Base-by-base conservation (phyloP, 768 basidiomycete genomes). In the Leccinum variicolor region DNA sequence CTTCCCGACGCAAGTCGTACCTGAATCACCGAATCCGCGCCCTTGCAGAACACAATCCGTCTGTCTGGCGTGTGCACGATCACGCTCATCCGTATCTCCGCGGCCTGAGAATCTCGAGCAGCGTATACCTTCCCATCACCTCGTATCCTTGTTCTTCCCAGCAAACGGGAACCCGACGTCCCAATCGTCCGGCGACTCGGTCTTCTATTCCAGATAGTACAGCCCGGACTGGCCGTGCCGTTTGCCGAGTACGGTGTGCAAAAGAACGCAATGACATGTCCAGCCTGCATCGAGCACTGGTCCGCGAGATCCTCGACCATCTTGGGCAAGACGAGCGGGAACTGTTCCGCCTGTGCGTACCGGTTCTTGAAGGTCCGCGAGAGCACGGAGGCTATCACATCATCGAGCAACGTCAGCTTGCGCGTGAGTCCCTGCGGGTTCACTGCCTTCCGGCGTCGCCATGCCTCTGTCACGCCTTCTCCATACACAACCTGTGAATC, bases 1-100 rank as follows among this genome's bases (percentile, higher is more conserved):
- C 92, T 91, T 62, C 90, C 83, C 49, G 77, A 73, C n/a, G 84
- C 80, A 4, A 98, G 80, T 11, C 95, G 85, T 87, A 25, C 86
- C 67, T 94, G 96, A 64, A 98, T 89, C 66, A 98, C 94, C 63
- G 86, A 90, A 73, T 98, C 96, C 13, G 96, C 96, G n/a, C 96
- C 96, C 74, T 98, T 98, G 82, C 88, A 90, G 69, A 94, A 96
- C 58, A 94, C 77, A 58, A 97, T 76, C 64, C 80, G 78, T 17
- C 93, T 92, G 55, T 93, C 89, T 0, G 95, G 92, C 52, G 82
- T 82, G 28, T 95, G 89, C 46, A 93, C 84, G 58, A 98, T 76
- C 49, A 93, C 90, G 70, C 90, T 94, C 96, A 98, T 98, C 56
- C 96, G 81, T 28, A 28, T 76, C 98, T 99, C 60, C 96, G 79